Evolutionary conservation across 2,329 filamentous ascomycete species (phyloP), one percentile per base, ranked within the genome.

Genomic region (Aspergillus sp.): DNA sequence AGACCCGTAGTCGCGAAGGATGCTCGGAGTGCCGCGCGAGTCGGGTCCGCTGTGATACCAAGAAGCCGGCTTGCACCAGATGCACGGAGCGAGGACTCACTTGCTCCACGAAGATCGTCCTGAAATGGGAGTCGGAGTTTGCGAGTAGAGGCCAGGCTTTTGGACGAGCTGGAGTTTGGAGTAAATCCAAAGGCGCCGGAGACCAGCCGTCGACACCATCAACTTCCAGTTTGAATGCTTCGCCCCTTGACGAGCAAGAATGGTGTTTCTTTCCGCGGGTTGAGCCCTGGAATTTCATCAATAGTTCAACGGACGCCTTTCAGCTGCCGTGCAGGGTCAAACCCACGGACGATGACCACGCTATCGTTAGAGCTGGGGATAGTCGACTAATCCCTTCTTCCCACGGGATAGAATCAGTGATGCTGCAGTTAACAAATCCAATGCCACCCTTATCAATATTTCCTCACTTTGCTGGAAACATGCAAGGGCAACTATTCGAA

Each of bases 161-260:
- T 64, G 77, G 77, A 4, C 68, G 76, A 52, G 66, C 74, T 23
- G 76, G 77, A 37, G 70, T 77, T 37, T 78, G 77, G 76, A 75
- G 65, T 55, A 75, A 75, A 59, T 53, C 59, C 41, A 62, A 60
- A 41, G 39, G 61, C 27, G 59, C 59, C 62, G 68, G 50, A 12
- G 60, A 61, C 19, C 31, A 54, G 39, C 57, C 57, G 33, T 62
- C 58, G 33, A 64, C 63, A 59, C 51, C 62, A 51, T 57, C 62
- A 45, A 33, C 66, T 48, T 33, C 56, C 23, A 61, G 62, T 33
- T 61, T 61, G 25, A 50, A 59, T 15, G 62, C 59, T n/a, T 39
- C 55, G 12, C 52, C 60, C n/a, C 43, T 56, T 1, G 60, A 65
- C 37, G 64, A 68, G 35, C 64, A 64, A 21, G 58, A 68, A 50